These are phyloP conservation scores for Dictyostelium discoideum DNA, from an alignment of 78 protist genomes.

Conservation along the genomic window dicty_2.7 NC_007090.3:4855001-4855500, in stretches of 20 bases:
- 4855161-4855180: constrained; percentile 40
- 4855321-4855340: neutral
- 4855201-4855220: constrained; percentile 62
- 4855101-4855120: constrained; percentile 18
- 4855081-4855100: neutral
- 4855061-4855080: neutral
- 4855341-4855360: neutral
- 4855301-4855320: neutral
- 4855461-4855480: neutral
- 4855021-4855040: constrained; percentile 38
- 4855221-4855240: constrained; percentile 52
- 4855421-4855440: neutral
- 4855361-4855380: neutral
- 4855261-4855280: constrained; percentile 32
- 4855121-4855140: constrained; percentile 32
- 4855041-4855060: neutral
- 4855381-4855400: neutral
- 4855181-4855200: constrained; percentile 49
- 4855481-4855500: constrained; percentile 1
- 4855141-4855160: constrained; percentile 48
- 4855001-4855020: neutral
- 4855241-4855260: constrained; percentile 30
- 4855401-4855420: neutral
- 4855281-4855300: constrained; percentile 37
- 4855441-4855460: neutral